phyloP scores from a whole-genome alignment of 1,284 basidiomycete species.

The Xerocomus minutiporus region DNA sequence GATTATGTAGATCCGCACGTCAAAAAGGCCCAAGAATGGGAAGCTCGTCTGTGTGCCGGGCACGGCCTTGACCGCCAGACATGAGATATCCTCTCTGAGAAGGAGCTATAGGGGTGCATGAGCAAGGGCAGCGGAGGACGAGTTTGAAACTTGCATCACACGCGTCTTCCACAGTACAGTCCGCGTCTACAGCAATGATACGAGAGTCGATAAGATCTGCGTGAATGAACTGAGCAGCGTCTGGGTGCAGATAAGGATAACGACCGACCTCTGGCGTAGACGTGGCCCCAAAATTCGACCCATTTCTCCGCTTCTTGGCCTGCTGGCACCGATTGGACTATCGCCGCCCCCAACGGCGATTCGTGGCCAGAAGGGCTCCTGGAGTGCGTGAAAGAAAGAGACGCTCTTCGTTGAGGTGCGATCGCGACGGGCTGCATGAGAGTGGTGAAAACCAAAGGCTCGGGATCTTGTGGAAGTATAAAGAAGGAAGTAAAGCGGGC shows the following conservation, averaged over 20 bases:
- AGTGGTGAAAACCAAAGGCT: neutral
- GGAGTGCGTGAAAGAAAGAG: slow-evolving; percentile 14
- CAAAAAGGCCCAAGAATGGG: slow-evolving; percentile 63
- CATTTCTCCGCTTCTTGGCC: slow-evolving; percentile 51
- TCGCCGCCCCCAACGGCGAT: slow-evolving; percentile 13
- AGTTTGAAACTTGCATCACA: slow-evolving; percentile 55
- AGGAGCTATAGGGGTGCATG: slow-evolving; percentile 43
- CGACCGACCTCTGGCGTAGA: slow-evolving; percentile 51
- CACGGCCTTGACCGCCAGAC: slow-evolving; percentile 56
- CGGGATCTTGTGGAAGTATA: neutral
- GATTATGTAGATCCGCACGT: slow-evolving; percentile 44
- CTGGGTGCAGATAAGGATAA: neutral
- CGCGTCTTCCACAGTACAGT: slow-evolving; percentile 71
- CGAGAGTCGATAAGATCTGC: slow-evolving; percentile 63
- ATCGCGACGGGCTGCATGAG: slow-evolving; percentile 12
- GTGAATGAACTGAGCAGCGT: neutral
- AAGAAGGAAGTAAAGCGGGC: slow-evolving; percentile 5
- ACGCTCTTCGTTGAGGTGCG: slow-evolving; percentile 18
- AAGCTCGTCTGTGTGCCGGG: slow-evolving; percentile 25
- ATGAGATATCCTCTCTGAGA: slow-evolving; percentile 55
- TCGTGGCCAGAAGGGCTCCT: slow-evolving; percentile 17
- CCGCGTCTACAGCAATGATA: slow-evolving; percentile 58
- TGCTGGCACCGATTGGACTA: slow-evolving; percentile 11
- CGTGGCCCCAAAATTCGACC: slow-evolving; percentile 51
- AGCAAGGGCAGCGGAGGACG: slow-evolving; percentile 6